phyloP scores from a whole-genome alignment of 768 basidiomycete genomes.

The Mycena floridula region DNA sequence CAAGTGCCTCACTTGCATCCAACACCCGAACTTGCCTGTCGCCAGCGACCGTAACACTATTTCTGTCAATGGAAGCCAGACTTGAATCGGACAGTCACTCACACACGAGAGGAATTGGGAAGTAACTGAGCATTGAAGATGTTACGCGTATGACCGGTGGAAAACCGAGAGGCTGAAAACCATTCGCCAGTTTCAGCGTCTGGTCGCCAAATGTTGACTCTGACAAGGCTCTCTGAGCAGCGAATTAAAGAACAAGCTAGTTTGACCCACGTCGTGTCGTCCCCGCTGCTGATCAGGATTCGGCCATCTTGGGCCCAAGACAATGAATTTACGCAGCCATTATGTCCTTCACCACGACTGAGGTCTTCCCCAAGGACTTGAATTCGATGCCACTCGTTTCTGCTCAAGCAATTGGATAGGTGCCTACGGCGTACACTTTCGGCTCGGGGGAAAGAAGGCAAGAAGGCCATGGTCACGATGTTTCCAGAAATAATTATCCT shows the following conservation, averaged over 20 bases:
- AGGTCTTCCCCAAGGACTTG: slow-evolving; percentile 61
- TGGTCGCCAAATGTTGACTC: slow-evolving; percentile 77
- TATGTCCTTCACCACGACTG: slow-evolving; percentile 58
- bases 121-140: slow-evolving; percentile 84
- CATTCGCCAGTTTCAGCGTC: slow-evolving; percentile 41
- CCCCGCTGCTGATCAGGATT: slow-evolving; percentile 63
- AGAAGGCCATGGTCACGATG: too few relatives aligned
- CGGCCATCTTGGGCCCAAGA: slow-evolving; percentile 68
- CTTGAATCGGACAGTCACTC: slow-evolving; percentile 17
- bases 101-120: slow-evolving; percentile 76
- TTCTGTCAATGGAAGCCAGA: neutral
- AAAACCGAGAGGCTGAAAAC: slow-evolving; percentile 58
- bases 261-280: slow-evolving; percentile 56
- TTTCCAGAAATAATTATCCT: too few relatives aligned
- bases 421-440: too few relatives aligned
- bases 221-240: slow-evolving; percentile 17
- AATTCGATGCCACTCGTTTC: slow-evolving; percentile 52
- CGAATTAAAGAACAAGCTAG: neutral
- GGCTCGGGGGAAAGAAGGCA: too few relatives aligned
- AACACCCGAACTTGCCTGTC: slow-evolving; percentile 76
- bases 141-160: slow-evolving; percentile 76
- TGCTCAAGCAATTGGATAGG: slow-evolving; percentile 10
- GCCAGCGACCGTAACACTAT: slow-evolving; percentile 66
- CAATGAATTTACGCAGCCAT: slow-evolving; percentile 74
- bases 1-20: slow-evolving; percentile 48